Evolutionary conservation across 805 yeast genomes (phyloP).

Genomic region (Millerozyma miso): DNA sequence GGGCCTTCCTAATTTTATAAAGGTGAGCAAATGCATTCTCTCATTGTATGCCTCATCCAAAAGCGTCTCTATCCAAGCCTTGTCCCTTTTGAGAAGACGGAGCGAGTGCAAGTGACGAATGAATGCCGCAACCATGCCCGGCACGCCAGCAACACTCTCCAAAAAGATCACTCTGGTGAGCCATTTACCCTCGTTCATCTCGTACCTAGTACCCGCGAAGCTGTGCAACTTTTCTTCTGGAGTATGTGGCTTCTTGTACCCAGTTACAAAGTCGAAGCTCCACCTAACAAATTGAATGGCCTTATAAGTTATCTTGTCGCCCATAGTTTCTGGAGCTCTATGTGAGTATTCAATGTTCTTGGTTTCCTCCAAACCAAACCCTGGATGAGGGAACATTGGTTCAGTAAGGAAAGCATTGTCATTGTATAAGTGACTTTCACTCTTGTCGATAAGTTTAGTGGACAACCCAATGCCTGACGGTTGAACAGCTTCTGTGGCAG

Average conservation of each 20-base stretch:
- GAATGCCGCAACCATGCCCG: constrained; percentile 74
- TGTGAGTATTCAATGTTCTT: constrained; percentile 46
- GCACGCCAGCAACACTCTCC: constrained; percentile 76
- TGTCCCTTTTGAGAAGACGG: constrained; percentile 58
- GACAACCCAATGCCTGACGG: constrained; percentile 1
- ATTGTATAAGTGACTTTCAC: constrained; percentile 20
- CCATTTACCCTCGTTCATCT: constrained; percentile 64
- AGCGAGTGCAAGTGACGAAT: constrained; percentile 63
- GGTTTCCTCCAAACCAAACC: constrained; percentile 26
- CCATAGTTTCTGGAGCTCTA: constrained; percentile 40
- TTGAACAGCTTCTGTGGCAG: background rate
- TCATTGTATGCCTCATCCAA: constrained; percentile 76
- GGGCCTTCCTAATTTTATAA: constrained; percentile 61
- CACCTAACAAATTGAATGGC: constrained; percentile 44
- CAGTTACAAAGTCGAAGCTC: constrained; percentile 59
- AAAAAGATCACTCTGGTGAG: constrained; percentile 56
- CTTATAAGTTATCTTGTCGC: constrained; percentile 51
- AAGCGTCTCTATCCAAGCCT: constrained; percentile 72
- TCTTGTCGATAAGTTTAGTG: constrained; percentile 20
- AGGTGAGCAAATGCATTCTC: constrained; percentile 70
- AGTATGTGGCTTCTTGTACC: constrained; percentile 55
- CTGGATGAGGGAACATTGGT: constrained; percentile 36
- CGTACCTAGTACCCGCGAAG: constrained; percentile 38
- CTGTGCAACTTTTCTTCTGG: constrained; percentile 18
- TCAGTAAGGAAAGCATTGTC: constrained; percentile 36